These are phyloP conservation scores for Leishmania aethiopica DNA, from an alignment of 208 protist genomes.

Conservation along the genomic window DNA sequence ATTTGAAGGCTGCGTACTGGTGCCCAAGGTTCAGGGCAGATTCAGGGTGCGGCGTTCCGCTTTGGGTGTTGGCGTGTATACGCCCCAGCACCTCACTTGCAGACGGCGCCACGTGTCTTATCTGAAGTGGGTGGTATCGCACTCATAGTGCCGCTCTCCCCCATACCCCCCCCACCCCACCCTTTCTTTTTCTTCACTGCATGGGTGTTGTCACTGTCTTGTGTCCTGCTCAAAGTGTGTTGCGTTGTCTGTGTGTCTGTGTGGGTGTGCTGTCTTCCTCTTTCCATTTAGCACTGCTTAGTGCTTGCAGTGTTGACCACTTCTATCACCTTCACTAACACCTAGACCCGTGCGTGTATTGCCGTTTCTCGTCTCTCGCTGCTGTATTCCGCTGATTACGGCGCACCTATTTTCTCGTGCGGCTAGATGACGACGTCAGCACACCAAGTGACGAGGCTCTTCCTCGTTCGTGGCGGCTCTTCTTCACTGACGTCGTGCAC, in stretches of 20 bases:
- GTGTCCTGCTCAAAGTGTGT: neutral
- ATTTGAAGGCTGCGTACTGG: neutral
- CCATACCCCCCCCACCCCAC: no score
- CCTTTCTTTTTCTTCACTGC: neutral
- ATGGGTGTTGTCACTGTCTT: neutral
- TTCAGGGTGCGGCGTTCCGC: neutral
- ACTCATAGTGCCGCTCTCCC: no score
- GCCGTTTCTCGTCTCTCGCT: neutral
- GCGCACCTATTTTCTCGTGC: neutral
- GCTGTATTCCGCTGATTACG: neutral
- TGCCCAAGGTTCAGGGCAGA: neutral
- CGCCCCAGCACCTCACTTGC: neutral
- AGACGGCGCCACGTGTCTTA: neutral
- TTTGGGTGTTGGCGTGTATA: neutral
- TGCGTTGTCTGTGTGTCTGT: neutral
- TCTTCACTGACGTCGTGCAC: neutral
- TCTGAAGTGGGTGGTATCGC: no score
- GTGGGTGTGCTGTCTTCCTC: neutral
- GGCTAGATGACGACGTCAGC: neutral
- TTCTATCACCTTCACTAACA: neutral
- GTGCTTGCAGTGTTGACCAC: neutral
- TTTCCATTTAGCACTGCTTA: neutral
- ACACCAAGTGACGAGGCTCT: neutral
- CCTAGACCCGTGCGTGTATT: neutral
- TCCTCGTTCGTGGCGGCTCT: constrained; percentile 1